Evolutionary conservation across 2,329 filamentous ascomycete genomes (phyloP).

Genomic region (Ophiocordyceps camponoti-rufipedis): DNA sequence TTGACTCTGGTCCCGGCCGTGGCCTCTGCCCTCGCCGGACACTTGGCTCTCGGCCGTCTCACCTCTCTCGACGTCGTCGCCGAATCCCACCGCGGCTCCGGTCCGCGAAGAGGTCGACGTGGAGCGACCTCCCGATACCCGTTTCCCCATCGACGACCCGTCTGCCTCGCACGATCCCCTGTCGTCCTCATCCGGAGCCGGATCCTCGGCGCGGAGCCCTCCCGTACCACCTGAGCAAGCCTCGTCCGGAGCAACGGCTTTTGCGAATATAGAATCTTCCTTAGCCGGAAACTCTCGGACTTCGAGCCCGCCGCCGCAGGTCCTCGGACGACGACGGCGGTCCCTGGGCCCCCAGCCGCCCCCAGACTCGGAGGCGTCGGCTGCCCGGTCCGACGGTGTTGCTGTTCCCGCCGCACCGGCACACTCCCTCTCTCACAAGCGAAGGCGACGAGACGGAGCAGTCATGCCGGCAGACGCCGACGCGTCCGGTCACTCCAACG

Average conservation of each 20-base stretch:
- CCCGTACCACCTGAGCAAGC: slow-evolving; percentile 7
- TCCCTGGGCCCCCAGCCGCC: slow-evolving; percentile 20
- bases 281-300: slow-evolving; percentile 8
- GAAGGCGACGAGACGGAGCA: slow-evolving; percentile 35
- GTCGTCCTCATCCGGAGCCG: slow-evolving; percentile 27
- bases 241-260: slow-evolving; percentile 10
- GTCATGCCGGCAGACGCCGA: slow-evolving; percentile 48
- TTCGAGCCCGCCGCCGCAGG: slow-evolving; percentile 13
- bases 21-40: slow-evolving; percentile 3
- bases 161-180: slow-evolving; percentile 32
- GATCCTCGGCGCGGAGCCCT: slow-evolving; percentile 20
- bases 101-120: slow-evolving; percentile 23
- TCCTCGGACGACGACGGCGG: slow-evolving; percentile 39
- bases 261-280: slow-evolving; percentile 23
- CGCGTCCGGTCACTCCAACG: slow-evolving; percentile 32
- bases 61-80: slow-evolving; percentile 3
- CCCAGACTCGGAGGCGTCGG: slow-evolving; percentile 8
- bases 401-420: slow-evolving; percentile 2
- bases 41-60: slow-evolving; percentile 9
- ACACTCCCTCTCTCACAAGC: slow-evolving; percentile 12
- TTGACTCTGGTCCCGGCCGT: slow-evolving; percentile 1
- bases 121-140: slow-evolving; percentile 18
- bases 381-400: slow-evolving; percentile 6
- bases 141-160: slow-evolving; percentile 37
- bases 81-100: slow-evolving; percentile 15